These are phyloP conservation scores for Lanmaoa pseudosensibilis DNA, from an alignment of 768 basidiomycete genomes.

Conservation along the genomic window DNA sequence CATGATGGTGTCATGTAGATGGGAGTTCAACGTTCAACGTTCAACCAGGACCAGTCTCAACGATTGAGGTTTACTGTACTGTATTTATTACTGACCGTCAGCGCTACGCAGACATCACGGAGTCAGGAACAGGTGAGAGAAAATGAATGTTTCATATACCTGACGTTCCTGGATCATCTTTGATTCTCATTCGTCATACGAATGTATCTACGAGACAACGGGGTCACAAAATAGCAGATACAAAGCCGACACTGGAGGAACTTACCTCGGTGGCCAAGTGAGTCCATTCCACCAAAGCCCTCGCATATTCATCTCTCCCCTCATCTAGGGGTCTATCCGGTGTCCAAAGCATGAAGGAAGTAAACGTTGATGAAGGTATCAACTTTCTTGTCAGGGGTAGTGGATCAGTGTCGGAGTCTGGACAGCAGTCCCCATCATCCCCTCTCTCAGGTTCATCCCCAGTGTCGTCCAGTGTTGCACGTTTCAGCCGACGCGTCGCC, in stretches of 20 bases:
- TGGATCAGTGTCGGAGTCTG: background rate
- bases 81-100: background rate
- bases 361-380: slow-evolving; percentile 54
- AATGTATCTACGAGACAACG: slow-evolving; percentile 24
- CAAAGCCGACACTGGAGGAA: background rate
- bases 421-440: slow-evolving; percentile 23
- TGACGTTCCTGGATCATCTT: background rate
- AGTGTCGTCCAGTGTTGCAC: slow-evolving; percentile 30
- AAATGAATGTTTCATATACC: background rate
- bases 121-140: background rate
- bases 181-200: slow-evolving; percentile 21
- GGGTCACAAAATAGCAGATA: background rate
- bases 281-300: slow-evolving; percentile 72
- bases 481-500: slow-evolving; percentile 19
- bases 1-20: background rate
- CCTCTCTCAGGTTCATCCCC: slow-evolving; percentile 26
- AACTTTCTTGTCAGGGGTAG: slow-evolving; percentile 35
- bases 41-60: background rate
- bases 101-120: background rate
- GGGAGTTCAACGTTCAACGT: too few relatives aligned
- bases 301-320: slow-evolving; percentile 67
- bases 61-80: background rate
- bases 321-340: slow-evolving; percentile 71
- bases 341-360: slow-evolving; percentile 73
- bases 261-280: slow-evolving; percentile 60